Evolutionary conservation across 257 asterid genomes (phyloP).

Genomic region (Coffea eugenioides): DNA sequence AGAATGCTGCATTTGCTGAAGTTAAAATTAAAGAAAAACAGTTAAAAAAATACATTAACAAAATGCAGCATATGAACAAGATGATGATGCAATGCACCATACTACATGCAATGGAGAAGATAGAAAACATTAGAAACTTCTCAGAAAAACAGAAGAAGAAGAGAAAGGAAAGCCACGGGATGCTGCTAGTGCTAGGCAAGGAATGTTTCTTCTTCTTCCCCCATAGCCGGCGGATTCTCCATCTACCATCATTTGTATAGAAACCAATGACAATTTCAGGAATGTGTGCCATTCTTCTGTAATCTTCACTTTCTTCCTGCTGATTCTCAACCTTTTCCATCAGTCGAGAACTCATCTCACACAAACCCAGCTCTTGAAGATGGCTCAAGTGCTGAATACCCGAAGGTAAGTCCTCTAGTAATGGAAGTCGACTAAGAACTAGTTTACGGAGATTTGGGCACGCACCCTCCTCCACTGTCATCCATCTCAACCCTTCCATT

Average conservation of each 20-base stretch:
- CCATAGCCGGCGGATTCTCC: not conserved
- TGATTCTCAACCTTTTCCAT: not conserved
- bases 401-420: slow-evolving; percentile 11
- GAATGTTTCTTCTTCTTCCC: not conserved
- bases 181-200: no score
- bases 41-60: no score
- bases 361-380: not conserved
- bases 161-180: no score
- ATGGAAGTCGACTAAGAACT: not conserved
- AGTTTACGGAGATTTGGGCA: slow-evolving; percentile 13
- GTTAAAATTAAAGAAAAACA: no score
- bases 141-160: no score
- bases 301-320: not conserved
- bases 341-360: not conserved
- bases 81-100: no score
- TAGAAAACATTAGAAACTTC: no score
- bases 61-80: no score
- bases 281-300: not conserved
- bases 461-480: slow-evolving; percentile 32
- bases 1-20: no score
- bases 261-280: not conserved
- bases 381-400: not conserved
- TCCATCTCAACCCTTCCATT: slow-evolving; percentile 14
- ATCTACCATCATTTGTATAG: not conserved
- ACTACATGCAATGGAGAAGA: no score